Evolutionary conservation across 2,329 filamentous ascomycete species (phyloP), one percentile per base, ranked within the genome.

Genomic region (Penicillium sp.): DNA sequence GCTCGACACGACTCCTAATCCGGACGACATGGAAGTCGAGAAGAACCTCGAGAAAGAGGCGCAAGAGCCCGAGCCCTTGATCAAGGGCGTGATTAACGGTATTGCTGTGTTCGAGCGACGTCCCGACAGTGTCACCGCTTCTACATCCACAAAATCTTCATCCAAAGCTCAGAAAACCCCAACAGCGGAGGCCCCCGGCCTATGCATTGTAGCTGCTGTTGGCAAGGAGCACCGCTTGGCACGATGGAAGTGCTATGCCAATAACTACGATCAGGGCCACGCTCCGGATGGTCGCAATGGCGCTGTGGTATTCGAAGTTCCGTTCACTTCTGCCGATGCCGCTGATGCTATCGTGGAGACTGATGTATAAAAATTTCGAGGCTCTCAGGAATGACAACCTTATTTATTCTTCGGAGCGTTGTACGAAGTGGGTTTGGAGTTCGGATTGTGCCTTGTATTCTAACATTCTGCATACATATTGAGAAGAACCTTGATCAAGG

Each of bases 141-240:
- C 64, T 35, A 66, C 70, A 22, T 58, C 58, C 18, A 40, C 58
- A 33, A 61, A 56, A 49, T 40, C 44, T 11, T 52, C 44, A 39
- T 55, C 59, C 33, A 70, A 71, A 36, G 54, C 66, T 11, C 67
- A 70, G 49, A 59, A 68, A 5, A 67, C 66, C 27, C 58, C 65
- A 19, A 85, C 90, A 56, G 55, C 73, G 14, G 72, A 75, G 49
- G 66, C 70, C 50, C 72, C 70, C 19, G 92, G 92, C 0, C 77
- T 97, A 2, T 94, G 91, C 67, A 84, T 98, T 31, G 88, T 96
- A 13, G 91, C 88, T n/a, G 95, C 89, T 16, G 84, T 96, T 1
- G 92, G 91, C 37, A 94, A 90, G 70, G 91, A 97, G 76, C 90
- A 93, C 75, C 85, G 92, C 46, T 79, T 97, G 43, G 95, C 92